A percentile compares a stretch with the other conserved stretches of the same genome.
Conservation (phyloP, 2,329 filamentous ascomycete genomes). For the Cephalotrichum gorgonifer region DNA sequence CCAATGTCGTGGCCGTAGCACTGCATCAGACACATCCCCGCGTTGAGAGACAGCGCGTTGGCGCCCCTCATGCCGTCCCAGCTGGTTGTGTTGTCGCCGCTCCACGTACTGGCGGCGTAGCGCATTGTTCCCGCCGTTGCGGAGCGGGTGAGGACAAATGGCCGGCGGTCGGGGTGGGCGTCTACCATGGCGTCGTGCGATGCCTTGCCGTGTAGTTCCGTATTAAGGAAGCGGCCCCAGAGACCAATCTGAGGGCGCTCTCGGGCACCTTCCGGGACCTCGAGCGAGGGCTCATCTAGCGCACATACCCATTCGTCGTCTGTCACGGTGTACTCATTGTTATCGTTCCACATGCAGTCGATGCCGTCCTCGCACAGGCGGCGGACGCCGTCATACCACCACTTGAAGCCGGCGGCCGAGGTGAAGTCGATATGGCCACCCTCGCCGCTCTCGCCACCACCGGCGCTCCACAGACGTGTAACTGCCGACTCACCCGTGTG, state of each 20-base stretch:
- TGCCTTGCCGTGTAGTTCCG: conserved; percentile 60
- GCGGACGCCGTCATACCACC: conserved; percentile 62
- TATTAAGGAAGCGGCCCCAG: conserved; percentile 61
- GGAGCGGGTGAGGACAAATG: conserved; percentile 60
- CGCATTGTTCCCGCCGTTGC: conserved; percentile 61
- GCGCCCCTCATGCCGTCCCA: conserved; percentile 65
- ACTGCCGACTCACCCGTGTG: conserved; percentile 39
- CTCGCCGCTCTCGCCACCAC: conserved; percentile 58
- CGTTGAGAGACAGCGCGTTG: conserved; percentile 58
- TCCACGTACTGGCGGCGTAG: conserved; percentile 64
- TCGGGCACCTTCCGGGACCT: conserved; percentile 22
- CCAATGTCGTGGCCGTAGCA: conserved; percentile 67
- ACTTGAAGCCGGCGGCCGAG: conserved; percentile 53
- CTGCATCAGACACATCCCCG: conserved; percentile 54
- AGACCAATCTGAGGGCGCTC: conserved; percentile 42
- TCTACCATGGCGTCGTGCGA: conserved; percentile 58
- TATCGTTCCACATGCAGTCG: conserved; percentile 71
- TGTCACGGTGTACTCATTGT: conserved; percentile 63
- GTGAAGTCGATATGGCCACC: conserved; percentile 68
- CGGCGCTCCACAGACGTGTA: conserved; percentile 61
- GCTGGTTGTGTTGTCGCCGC: conserved; percentile 64
- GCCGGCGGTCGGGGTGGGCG: conserved; percentile 45
- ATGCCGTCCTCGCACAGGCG: conserved; percentile 53
- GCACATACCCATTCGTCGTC: conserved; percentile 56
- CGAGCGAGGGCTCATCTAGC: conserved; percentile 30